These are phyloP conservation scores for Pharus latifolius DNA, from an alignment of 176 grass and related monocot species.

Conservation along the genomic window DNA sequence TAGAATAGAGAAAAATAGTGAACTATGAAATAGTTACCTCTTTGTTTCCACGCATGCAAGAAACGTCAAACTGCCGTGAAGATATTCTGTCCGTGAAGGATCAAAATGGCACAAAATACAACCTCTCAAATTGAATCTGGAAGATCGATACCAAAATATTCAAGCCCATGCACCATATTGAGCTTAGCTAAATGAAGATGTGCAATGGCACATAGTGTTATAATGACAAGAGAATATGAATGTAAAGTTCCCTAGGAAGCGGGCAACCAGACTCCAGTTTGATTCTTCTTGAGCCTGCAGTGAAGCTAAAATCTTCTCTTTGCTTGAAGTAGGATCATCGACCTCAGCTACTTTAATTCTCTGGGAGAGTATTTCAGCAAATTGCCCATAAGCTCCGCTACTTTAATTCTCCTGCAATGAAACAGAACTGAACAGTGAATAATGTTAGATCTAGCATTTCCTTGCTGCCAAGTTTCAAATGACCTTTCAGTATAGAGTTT, in stretches of 20 bases:
- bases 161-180: constrained; percentile 60
- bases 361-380: constrained; percentile 65
- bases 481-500: background rate
- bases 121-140: constrained; percentile 89
- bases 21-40: constrained; percentile 55
- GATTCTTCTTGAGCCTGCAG: constrained; percentile 61
- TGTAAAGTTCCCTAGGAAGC: constrained; percentile 81
- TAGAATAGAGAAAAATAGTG: constrained; percentile 3
- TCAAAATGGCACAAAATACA: constrained; percentile 65
- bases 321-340: constrained; percentile 43
- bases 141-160: constrained; percentile 81
- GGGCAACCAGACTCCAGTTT: constrained; percentile 51
- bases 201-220: constrained; percentile 40
- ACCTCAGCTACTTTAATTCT: constrained; percentile 50
- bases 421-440: background rate
- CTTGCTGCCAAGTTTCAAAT: background rate
- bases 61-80: constrained; percentile 54
- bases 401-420: constrained; percentile 78
- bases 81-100: constrained; percentile 65
- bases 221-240: constrained; percentile 51
- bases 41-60: constrained; percentile 59
- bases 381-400: constrained; percentile 73
- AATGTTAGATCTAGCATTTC: background rate
- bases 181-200: constrained; percentile 54
- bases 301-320: constrained; percentile 75